Evolutionary conservation across 805 yeast genomes (phyloP), one percentile per base, ranked within the genome.

Genomic region (Cyberlindnera mrakii): DNA sequence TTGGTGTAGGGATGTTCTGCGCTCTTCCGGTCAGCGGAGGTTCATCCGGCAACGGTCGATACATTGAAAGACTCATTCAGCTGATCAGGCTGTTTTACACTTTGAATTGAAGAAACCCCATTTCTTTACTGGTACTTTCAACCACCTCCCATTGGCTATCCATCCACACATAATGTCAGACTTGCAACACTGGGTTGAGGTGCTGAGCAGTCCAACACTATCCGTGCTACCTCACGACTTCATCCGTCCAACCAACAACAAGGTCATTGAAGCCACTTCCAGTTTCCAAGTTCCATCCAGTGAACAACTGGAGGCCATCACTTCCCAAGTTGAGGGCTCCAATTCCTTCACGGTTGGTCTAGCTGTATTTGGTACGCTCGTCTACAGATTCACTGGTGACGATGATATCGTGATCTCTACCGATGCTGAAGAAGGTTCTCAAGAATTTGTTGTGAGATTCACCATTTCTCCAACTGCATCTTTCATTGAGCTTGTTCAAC

Each of bases 331-430:
- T 30, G 35, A 57, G 8, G 51, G 59, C n/a, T 43, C 65, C 7
- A 42, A 52, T 17, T 54, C 59, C 6, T 85, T 82, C 60, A 57
- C 68, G 9, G 63, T 75, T 14, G 80, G 81, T 0, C 68, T 87
- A 48, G 68, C 96, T 15, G 76, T 76, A 1, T 85, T 81, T 65
- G 77, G 83, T 19, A 78, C 83, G 1, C 71, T 91, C 44, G 72
- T 87, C 32, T 82, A 76, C 63, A 73, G 98, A 58, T 68, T 87
- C 37, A 84, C 96, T 2, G 98, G 97, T 19, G 98, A 91, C 60
- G 97, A 91, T 51, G 97, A 91, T 55, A 81, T 93, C 40, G 81
- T 84, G n/a, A 67, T 91, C 47, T 89, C 90, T n/a, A 80, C 89
- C 0, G 79, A 82, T 52, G 62, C 74, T 20, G 52, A 47, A 20